Base-by-base conservation (phyloP, 2,329 filamentous ascomycete genomes). In the Colletotrichum sansevieriae region DNA sequence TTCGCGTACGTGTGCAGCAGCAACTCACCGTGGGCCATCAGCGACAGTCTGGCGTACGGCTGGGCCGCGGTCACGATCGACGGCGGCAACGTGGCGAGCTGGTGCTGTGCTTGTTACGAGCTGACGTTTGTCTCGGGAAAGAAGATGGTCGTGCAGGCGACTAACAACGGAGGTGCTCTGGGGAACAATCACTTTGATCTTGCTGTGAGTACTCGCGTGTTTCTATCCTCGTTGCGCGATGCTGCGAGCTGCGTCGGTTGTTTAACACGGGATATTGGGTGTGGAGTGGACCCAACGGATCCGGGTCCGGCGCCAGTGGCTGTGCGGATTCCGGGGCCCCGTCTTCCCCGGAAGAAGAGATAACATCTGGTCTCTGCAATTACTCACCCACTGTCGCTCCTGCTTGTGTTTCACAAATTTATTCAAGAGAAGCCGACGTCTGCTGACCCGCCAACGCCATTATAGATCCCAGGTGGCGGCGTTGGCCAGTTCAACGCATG, bases 71-170 rank as follows among this genome's bases (percentile, higher is more conserved):
- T 84, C 52, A 82, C 78, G 73, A 81, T 87, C 71, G 72, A 73
- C 6, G 82, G 81, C 60, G 76, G 78, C 66, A 81, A 76, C 58
- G 84, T 86, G 74, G 76, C 75, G 43, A 73, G 73, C 22, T 84
- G 83, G 80, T 87, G 85, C 76, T 87, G 85, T 73, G 83, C 76
- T 20, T 90, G 87, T 79, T 90, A 88, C 76, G 84, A 88, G 77
- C 78, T 90, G 63, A 87, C 86, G 12, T 89, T 90, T 74, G 80
- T 88, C 18, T 73, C 76, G 49, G 86, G 87, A 57, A 89, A 90
- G 80, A 87, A 82, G 75, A 84, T 89, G 83, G 81, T 89, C 46
- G 83, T 90, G 37, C 87, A 90, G 78, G 86, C 86, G 10, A 87
- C 84, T 15, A 90, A 89, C 73, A 89, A 86, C 15, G 87, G 86